Evolutionary conservation across 2,329 filamentous ascomycete genomes (phyloP), one percentile per base, ranked within the genome.

Genomic region (Talaromyces verruculosus): DNA sequence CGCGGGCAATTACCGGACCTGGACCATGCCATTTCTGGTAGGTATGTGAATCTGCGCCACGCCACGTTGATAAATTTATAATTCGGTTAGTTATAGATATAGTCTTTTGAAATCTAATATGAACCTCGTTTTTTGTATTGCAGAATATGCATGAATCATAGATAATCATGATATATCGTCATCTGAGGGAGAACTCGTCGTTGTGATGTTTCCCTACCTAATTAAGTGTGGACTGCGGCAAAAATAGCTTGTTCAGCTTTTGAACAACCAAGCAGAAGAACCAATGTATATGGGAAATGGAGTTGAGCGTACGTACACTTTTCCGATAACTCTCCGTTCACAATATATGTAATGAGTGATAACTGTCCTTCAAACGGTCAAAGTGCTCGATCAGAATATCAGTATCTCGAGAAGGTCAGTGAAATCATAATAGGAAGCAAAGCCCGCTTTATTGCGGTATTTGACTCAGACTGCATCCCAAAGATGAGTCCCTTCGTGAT

Each of bases 1-100:
- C 57, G 41, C 57, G 57, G 57, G 5, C 57, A 59, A 59, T 59
- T 59, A 59, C 22, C 57, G 57, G 57, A 28, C 19, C 19, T 41
- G 11, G 28, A 13, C 19, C 13, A 41, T 39, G 8, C 17, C 57
- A 17, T 59, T 17, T 28, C 6, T 39, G 33, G 19, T 19, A 7
- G 17, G 28, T 15, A 53, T n/a, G 25, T 53, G n/a, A 33, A 30
- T 53, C 25, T 28, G 22, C 22, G 47, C 47, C 47, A 28, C 22
- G 25, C 25, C 6, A 33, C 28, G 3, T 19, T 53, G 7, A 53
- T 33, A 15, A n/a, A 3, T 15, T 33, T 53, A n/a, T 30, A 5
- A 33, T 33, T n/a, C 17, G 19, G 10, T 47, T 47, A 17, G 15
- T 53, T 7, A 51, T 10, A 10, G 10, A 30, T 51, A n/a, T 28